Percentiles rank a stretch among this genome's conserved stretches.
Evolutionary conservation across 495 filamentous ascomycete species (phyloP).

Genomic region (Penicillium cosmopolitanum): DNA sequence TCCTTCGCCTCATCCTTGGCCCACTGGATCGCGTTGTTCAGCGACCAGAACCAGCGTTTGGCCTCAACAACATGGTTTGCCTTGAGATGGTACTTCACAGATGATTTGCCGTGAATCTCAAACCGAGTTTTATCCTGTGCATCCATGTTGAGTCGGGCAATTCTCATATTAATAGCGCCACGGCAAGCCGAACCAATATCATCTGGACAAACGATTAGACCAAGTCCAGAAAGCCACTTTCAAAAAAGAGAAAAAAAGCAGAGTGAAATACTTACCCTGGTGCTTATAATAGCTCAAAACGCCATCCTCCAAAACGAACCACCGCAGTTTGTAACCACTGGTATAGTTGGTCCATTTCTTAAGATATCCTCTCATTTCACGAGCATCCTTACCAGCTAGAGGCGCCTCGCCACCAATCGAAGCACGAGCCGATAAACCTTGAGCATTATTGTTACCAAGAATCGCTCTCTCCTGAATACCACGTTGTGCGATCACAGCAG

Average conservation of each 20-base stretch:
- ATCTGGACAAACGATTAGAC: slow-evolving; percentile 51
- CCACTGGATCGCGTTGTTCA: slow-evolving; percentile 99
- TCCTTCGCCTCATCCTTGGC: slow-evolving; percentile 94
- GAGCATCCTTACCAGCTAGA: slow-evolving; percentile 78
- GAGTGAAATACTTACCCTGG: slow-evolving; percentile 77
- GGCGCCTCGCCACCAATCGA: slow-evolving; percentile 61
- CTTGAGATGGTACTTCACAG: slow-evolving; percentile 97
- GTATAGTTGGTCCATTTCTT: slow-evolving; percentile 99
- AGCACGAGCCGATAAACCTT: slow-evolving; percentile 56
- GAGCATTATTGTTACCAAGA: slow-evolving; percentile 71
- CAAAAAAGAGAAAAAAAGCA: not conserved
- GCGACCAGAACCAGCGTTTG: slow-evolving; percentile 84
- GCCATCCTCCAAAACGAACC: slow-evolving; percentile 97
- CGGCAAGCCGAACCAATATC: slow-evolving; percentile 76
- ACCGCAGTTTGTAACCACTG: slow-evolving; percentile 91
- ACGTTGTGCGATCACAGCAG: slow-evolving; percentile 89
- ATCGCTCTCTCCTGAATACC: slow-evolving; percentile 97
- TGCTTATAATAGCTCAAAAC: slow-evolving; percentile 99
- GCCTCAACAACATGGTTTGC: slow-evolving; percentile 81
- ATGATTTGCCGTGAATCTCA: slow-evolving; percentile 95
- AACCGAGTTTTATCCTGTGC: slow-evolving; percentile 95
- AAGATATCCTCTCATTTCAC: slow-evolving; percentile 97
- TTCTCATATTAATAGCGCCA: slow-evolving; percentile 97
- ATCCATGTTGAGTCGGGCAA: slow-evolving; percentile 93
- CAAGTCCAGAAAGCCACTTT: slow-evolving; percentile 1